A percentile compares a stretch with the other conserved stretches of the same genome.
Conservation (phyloP, 2,329 filamentous ascomycete species). For the Aspergillus amoenus region DNA sequence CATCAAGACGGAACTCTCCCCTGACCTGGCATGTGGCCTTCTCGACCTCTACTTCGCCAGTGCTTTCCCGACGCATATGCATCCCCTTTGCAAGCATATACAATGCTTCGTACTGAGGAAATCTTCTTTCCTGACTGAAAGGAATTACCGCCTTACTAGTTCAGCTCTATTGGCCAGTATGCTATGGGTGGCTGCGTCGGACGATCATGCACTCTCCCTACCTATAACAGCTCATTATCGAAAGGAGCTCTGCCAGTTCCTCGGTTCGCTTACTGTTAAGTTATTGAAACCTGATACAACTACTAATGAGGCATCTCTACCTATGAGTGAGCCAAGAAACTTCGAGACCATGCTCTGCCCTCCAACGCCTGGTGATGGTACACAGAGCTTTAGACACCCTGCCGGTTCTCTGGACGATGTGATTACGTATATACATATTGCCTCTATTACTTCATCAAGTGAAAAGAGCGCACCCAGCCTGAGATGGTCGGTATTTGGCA, state of each 20-base stretch:
- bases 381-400: slow-evolving; percentile 42
- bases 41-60: slow-evolving; percentile 89
- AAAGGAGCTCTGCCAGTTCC: slow-evolving; percentile 80
- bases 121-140: slow-evolving; percentile 76
- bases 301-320: slow-evolving; percentile 32
- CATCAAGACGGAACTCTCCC: slow-evolving; percentile 72
- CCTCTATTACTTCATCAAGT: slow-evolving; percentile 85
- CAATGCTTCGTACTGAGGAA: slow-evolving; percentile 87
- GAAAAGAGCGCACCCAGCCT: slow-evolving; percentile 91
- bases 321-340: slow-evolving; percentile 50
- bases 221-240: slow-evolving; percentile 80
- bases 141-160: slow-evolving; percentile 75
- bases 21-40: slow-evolving; percentile 78
- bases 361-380: slow-evolving; percentile 69
- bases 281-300: slow-evolving; percentile 67
- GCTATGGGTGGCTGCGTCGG: slow-evolving; percentile 92
- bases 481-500: slow-evolving; percentile 58
- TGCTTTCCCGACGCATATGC: slow-evolving; percentile 81
- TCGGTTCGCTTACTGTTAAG: slow-evolving; percentile 80
- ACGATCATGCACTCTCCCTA: slow-evolving; percentile 80
- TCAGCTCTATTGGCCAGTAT: slow-evolving; percentile 87
- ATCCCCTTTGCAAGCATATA: slow-evolving; percentile 87
- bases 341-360: slow-evolving; percentile 69
- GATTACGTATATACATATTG: slow-evolving; percentile 86
- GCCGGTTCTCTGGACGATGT: slow-evolving; percentile 82